A percentile compares a stretch with the other conserved stretches of the same genome.
phyloP scores from a whole-genome alignment of 129 eudicot genomes.

The Ambrosia trifida region DNA sequence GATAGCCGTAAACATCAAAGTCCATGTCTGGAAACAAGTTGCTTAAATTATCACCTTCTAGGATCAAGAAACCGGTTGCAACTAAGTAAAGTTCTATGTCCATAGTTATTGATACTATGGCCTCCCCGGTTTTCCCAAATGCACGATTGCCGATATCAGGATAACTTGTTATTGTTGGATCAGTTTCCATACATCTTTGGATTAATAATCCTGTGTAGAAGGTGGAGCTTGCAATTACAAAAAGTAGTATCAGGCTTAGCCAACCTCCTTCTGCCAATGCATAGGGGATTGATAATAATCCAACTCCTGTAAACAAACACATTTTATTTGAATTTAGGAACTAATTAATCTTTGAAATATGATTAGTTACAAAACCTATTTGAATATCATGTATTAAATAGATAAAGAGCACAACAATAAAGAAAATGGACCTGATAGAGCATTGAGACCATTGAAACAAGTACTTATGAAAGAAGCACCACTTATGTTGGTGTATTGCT shows the following conservation, averaged over 20 bases:
- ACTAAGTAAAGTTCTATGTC: conserved; percentile 72
- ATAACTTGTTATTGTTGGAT: conserved; percentile 59
- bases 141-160: conserved; percentile 79
- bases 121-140: conserved; percentile 65
- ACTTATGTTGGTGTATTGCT: conserved; percentile 24
- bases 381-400: not conserved
- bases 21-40: conserved; percentile 51
- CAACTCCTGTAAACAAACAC: conserved; percentile 54
- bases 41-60: conserved; percentile 77
- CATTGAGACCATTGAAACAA: conserved; percentile 75
- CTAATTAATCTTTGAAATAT: too few relatives aligned
- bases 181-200: conserved; percentile 71
- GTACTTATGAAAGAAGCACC: conserved; percentile 66
- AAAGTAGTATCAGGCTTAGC: conserved; percentile 59
- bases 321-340: too few relatives aligned
- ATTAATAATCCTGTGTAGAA: conserved; percentile 75
- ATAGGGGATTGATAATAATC: conserved; percentile 67
- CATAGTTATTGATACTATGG: conserved; percentile 50
- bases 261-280: conserved; percentile 89
- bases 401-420: too few relatives aligned
- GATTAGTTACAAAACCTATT: too few relatives aligned
- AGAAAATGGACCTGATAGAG: conserved; percentile 61
- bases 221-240: conserved; percentile 52
- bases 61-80: conserved; percentile 77
- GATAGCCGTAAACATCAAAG: conserved; percentile 38